Conservation (phyloP, 495 filamentous ascomycete species). For the Aspergillus avenaceus region DNA sequence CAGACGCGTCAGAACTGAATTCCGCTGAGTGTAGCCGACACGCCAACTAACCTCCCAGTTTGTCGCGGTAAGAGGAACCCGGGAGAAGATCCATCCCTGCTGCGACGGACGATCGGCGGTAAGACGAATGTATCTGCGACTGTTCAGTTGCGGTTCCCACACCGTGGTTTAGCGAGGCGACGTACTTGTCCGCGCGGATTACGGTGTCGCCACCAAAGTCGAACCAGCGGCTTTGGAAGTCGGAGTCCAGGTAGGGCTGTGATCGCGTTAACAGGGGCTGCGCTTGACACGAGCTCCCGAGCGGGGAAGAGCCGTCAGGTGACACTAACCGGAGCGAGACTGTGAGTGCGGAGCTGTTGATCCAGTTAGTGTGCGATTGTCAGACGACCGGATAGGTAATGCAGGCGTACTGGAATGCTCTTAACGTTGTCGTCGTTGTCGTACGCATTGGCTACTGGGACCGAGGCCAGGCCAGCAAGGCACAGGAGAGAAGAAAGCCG, state of each 20-base stretch:
- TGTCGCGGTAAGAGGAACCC: constrained; percentile 91
- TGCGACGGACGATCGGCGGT: constrained; percentile 87
- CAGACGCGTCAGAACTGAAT: constrained; percentile 4
- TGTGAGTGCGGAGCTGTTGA: constrained; percentile 70
- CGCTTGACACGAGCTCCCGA: no score
- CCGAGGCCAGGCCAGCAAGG: constrained; percentile 31
- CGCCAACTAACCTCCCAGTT: constrained; percentile 82
- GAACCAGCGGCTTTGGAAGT: constrained; percentile 98
- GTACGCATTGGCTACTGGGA: constrained; percentile 31
- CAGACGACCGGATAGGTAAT: not conserved
- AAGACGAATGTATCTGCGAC: constrained; percentile 78
- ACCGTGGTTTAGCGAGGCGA: not conserved
- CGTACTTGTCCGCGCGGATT: constrained; percentile 83
- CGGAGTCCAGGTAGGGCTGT: constrained; percentile 94
- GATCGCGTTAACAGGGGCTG: constrained; percentile 25
- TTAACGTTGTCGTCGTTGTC: constrained; percentile 44
- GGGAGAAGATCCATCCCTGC: constrained; percentile 87
- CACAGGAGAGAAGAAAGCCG: constrained; percentile 37
- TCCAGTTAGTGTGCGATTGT: not conserved
- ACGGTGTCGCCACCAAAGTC: constrained; percentile 98
- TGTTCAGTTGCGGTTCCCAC: not conserved
- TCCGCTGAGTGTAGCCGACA: not conserved
- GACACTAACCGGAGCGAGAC: constrained; percentile 51
- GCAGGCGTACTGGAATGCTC: constrained; percentile 50
- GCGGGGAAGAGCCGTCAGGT: constrained; percentile 3